Evolutionary conservation across 2,329 filamentous ascomycete genomes (phyloP), one percentile per base, ranked within the genome.

Genomic region (Cladosporium oxysporum): DNA sequence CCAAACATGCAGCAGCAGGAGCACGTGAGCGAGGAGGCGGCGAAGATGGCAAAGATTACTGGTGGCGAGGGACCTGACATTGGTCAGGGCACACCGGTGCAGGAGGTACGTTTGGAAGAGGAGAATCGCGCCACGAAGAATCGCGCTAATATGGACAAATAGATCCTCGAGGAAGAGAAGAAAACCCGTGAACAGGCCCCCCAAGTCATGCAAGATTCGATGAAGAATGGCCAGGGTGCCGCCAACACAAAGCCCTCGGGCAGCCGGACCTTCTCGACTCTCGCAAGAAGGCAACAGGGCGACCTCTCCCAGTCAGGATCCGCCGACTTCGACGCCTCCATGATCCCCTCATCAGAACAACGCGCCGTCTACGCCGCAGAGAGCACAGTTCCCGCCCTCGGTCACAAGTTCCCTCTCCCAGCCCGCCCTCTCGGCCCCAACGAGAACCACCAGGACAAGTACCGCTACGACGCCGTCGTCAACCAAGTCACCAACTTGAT

Each of bases 401-500:
- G 91, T n/a, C 84, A 91, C 76, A 96, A 94, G 76, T 97, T 92
- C 74, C 87, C 87, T 4, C 81, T 92, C 69, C 93, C 93, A 1
- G 81, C 83, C 41, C 80, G 89, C 65, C 88, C 90, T 7, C 82
- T 93, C 62, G 79, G 83, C 66, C 84, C 91, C 79, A 81, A 94
- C 72, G 91, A 93, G 79, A 84, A 91, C 76, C 37, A 29, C 55
- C 26, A 59, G 31, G 29, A 53, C 55, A 60, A 59, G 31, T 53
- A 62, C 57, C 88, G 95, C 74, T 96, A 98, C 76, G 91, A 97
- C 76, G 88, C 91, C 1, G 84, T 97, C 8, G 83, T 98, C 58
- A 83, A 90, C 70, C 95, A 97, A 81, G 84, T 98, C 72, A 97
- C 93, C 21, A 93, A 93, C 76, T 83, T 97, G 71, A 80, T 99